Evolutionary conservation across 768 basidiomycete species (phyloP), one percentile per base, ranked within the genome.

Genomic region (Brasilioporus rufonigricans): DNA sequence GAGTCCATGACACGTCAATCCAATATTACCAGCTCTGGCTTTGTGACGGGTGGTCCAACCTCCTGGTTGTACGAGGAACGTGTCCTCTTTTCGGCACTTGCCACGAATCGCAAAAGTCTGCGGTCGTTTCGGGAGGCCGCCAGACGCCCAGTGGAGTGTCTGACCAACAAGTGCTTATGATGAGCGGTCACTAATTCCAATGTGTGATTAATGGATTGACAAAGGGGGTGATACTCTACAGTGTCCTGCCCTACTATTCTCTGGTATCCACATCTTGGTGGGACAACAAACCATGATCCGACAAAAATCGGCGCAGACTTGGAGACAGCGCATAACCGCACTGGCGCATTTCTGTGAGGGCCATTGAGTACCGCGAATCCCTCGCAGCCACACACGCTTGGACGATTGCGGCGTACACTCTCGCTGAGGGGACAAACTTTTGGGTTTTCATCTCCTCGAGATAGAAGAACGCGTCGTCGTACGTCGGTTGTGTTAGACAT

Each of bases 381-480:
- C 75, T 75, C 19, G 70, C 68, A 18, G 64, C 57, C 14, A 83
- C 66, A 61, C 89, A 92, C 61, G 77, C 85, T 44, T 75, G 73
- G 40, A 86, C 71, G 53, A 94, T 71, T 2, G 74, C 73, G 32
- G 80, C 76, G 70, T 94, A 94, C 29, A 86, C 70, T 2, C 64
- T 62, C 24, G 62, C 62, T 11, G 80, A 67, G 1, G 92, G 90
- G n/a, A 74, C 62, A 61, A 82, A 74, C 10, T 75, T 75, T 33
- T 77, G 78, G 1, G 76, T 71, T 69, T 94, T 93, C 88, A 92
- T 91, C 74, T 90, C 87, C 67, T 93, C 91, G 31, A 96, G 78
- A 70, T 91, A 93, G 65, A 84, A 86, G 73, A 94, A 94, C 0
- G 91, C 90, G 57, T 92, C 90, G 64, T 93, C 91, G 69, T 92